Conservation (phyloP, 495 filamentous ascomycete species). For the Penicillium alfredii region DNA sequence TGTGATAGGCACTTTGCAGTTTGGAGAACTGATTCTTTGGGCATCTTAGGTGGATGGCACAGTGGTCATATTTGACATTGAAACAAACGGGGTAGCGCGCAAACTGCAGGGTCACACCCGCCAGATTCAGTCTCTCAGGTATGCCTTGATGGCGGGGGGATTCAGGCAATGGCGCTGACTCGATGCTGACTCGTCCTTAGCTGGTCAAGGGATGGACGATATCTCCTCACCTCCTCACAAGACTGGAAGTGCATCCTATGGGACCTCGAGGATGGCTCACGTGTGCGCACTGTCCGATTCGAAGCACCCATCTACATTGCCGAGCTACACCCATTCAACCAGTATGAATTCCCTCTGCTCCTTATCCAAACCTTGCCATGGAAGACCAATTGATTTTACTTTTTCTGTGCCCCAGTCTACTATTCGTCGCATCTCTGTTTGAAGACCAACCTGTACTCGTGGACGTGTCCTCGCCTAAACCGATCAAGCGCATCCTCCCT, state of each 20-base stretch:
- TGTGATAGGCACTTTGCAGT: neutral
- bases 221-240: conserved; percentile 88
- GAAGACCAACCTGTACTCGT: conserved; percentile 88
- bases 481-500: conserved; percentile 69
- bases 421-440: conserved; percentile 83
- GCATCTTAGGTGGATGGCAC: conserved; percentile 84
- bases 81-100: conserved; percentile 90
- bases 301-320: conserved; percentile 91
- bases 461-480: conserved; percentile 60
- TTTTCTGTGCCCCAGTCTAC: conserved; percentile 44
- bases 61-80: conserved; percentile 92
- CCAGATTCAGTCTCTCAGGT: conserved; percentile 79
- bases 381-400: conserved; percentile 6
- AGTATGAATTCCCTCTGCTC: conserved; percentile 48
- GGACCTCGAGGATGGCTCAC: conserved; percentile 75
- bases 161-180: neutral
- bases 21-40: conserved; percentile 4
- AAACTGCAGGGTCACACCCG: conserved; percentile 88
- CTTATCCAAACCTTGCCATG: neutral
- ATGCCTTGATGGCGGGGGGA: conserved; percentile 4
- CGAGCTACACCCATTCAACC: conserved; percentile 86
- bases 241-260: conserved; percentile 95
- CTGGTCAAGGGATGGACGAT: conserved; percentile 88
- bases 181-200: conserved; percentile 39
- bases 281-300: conserved; percentile 69